phyloP scores from a whole-genome alignment of 495 filamentous ascomycete species.

The Xylaria palmicola region DNA sequence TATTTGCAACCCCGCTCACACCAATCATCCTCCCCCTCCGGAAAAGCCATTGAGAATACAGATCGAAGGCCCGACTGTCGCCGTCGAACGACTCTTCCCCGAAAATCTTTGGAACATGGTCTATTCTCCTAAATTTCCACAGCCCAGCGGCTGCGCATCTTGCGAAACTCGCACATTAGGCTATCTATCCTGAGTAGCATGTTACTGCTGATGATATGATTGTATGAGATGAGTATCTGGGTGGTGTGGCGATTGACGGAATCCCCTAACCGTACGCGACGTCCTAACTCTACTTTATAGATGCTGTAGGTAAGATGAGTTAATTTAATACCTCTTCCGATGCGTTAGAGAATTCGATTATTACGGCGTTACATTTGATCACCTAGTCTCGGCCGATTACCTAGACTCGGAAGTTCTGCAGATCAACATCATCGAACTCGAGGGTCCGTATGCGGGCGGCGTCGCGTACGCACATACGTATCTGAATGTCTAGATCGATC shows the following conservation, averaged over 20 bases:
- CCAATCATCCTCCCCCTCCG: slow-evolving; percentile 24
- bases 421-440: neutral
- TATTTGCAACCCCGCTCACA: slow-evolving; percentile 16
- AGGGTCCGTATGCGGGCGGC: neutral
- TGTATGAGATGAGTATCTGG: slow-evolving; percentile 13
- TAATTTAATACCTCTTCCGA: neutral
- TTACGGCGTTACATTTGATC: slow-evolving; percentile 41
- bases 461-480: neutral
- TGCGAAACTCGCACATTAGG: neutral
- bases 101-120: neutral
- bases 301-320: neutral
- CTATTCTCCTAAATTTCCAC: neutral
- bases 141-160: neutral
- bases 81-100: neutral
- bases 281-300: too few species aligned
- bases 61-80: neutral
- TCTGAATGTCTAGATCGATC: neutral
- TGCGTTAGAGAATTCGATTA: slow-evolving; percentile 35
- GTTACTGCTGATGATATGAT: neutral
- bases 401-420: slow-evolving; percentile 32
- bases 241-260: slow-evolving; percentile 6
- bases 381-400: slow-evolving; percentile 33
- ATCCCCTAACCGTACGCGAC: neutral
- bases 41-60: slow-evolving; percentile 28
- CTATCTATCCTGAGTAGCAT: neutral